A percentile compares a stretch with the other conserved stretches of the same genome.
These are phyloP conservation scores for Cercophora scortea DNA, from an alignment of 495 filamentous ascomycete species.

Conservation along the genomic window DNA sequence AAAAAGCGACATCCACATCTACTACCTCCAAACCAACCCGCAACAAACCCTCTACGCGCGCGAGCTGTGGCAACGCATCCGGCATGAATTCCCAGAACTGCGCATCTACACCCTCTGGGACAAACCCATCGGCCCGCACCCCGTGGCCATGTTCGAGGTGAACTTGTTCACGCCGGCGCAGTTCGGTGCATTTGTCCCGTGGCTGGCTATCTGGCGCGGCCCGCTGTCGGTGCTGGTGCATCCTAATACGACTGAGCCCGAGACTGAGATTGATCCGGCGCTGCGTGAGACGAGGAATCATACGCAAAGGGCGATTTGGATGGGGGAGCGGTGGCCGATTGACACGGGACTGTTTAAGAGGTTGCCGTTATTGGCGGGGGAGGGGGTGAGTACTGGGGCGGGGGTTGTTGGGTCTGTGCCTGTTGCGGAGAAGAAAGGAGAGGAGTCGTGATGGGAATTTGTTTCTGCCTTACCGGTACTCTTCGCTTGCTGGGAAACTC, in stretches of 20 bases:
- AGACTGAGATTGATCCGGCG: constrained; percentile 17
- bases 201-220: constrained; percentile 77
- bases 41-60: constrained; percentile 57
- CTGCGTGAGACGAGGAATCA: constrained; percentile 55
- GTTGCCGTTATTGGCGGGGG: neutral
- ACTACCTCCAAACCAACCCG: constrained; percentile 60
- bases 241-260: constrained; percentile 64
- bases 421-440: neutral
- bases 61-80: constrained; percentile 69
- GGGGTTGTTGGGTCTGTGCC: neutral
- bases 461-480: too few relatives aligned
- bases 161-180: constrained; percentile 79
- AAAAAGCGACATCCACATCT: constrained; percentile 69
- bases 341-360: constrained; percentile 55
- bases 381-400: neutral
- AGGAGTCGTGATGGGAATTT: too few relatives aligned
- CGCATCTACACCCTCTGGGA: constrained; percentile 76
- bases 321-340: constrained; percentile 67
- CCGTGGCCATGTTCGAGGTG: constrained; percentile 85
- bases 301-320: constrained; percentile 75
- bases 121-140: constrained; percentile 72
- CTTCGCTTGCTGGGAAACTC: too few relatives aligned
- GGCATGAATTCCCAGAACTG: constrained; percentile 81
- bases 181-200: constrained; percentile 80
- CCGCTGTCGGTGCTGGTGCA: constrained; percentile 75